These are phyloP conservation scores for Setaria italica DNA, from an alignment of 202 grass and related monocot genomes.

Conservation along the genomic window DNA sequence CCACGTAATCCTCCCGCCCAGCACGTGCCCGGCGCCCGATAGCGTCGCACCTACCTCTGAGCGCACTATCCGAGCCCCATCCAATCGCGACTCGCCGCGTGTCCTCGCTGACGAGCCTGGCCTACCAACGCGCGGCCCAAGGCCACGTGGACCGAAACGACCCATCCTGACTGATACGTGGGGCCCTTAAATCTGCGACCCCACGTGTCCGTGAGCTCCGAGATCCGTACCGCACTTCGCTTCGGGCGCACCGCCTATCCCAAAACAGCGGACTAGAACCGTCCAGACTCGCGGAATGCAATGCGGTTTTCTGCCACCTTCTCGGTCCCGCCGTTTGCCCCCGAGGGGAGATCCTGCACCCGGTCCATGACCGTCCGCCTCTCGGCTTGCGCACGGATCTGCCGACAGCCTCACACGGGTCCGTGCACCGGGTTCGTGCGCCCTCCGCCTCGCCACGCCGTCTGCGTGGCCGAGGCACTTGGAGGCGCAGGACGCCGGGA, in stretches of 20 bases:
- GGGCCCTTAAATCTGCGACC: rapidly evolving
- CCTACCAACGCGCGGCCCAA: not conserved
- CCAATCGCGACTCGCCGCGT: conserved; percentile 21
- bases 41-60: not conserved
- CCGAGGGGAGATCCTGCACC: not conserved
- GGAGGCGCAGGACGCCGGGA: not conserved
- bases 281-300: conserved; percentile 21
- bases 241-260: conserved; percentile 27
- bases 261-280: conserved; percentile 41
- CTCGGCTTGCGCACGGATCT: no score
- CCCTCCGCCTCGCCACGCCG: not conserved
- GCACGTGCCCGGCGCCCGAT: conserved; percentile 38
- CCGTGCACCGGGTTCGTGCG: not conserved
- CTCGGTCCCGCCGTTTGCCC: conserved; percentile 47
- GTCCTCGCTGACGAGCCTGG: not conserved
- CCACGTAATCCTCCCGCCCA: not conserved
- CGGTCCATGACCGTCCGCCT: not conserved
- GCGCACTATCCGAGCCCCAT: not conserved
- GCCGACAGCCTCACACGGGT: rapidly evolving
- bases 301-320: conserved; percentile 31
- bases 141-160: rapidly evolving
- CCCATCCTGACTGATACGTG: rapidly evolving
- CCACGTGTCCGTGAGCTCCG: not conserved
- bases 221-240: not conserved
- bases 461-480: conserved; percentile 32